These are phyloP conservation scores for Plasmodium yoelii DNA, from an alignment of 169 alveolate genomes.

Conservation along the genomic window DNA sequence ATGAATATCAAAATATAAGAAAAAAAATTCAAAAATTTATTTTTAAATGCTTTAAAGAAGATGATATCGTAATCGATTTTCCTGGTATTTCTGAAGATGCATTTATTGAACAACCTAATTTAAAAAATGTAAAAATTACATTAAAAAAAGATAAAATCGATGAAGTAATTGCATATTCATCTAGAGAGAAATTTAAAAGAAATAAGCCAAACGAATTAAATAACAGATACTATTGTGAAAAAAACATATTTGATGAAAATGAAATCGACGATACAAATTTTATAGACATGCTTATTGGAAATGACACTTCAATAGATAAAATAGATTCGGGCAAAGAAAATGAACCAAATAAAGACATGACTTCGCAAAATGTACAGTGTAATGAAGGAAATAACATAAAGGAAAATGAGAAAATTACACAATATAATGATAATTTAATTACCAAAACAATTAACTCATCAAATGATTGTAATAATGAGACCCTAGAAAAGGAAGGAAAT, in stretches of 20 bases:
- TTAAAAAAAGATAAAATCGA: conserved; percentile 62
- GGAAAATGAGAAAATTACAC: not conserved
- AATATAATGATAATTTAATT: not conserved
- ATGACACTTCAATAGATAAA: not conserved
- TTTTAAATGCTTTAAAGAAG: conserved; percentile 53
- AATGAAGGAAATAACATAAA: not conserved
- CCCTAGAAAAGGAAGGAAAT: not conserved
- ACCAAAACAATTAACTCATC: not conserved
- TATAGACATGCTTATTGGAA: conserved; percentile 25
- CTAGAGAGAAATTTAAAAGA: conserved; percentile 38
- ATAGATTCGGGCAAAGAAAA: not conserved
- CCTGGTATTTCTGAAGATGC: conserved; percentile 9
- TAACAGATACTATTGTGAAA: conserved; percentile 47
- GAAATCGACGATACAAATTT: not conserved
- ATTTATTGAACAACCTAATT: conserved; percentile 8
- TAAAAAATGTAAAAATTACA: conserved; percentile 5
- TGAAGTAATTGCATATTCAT: conserved; percentile 9
- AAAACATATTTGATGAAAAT: conserved; percentile 10
- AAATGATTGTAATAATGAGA: not conserved
- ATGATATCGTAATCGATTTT: conserved; percentile 12
- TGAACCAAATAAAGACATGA: not conserved
- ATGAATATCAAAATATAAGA: conserved; percentile 49
- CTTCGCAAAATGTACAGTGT: not conserved
- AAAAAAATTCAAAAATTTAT: conserved; percentile 39
- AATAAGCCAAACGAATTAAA: conserved; percentile 17